These are phyloP conservation scores for Aspergillus viridinutans DNA, from an alignment of 2,329 filamentous ascomycete species.

Conservation along the genomic window DNA sequence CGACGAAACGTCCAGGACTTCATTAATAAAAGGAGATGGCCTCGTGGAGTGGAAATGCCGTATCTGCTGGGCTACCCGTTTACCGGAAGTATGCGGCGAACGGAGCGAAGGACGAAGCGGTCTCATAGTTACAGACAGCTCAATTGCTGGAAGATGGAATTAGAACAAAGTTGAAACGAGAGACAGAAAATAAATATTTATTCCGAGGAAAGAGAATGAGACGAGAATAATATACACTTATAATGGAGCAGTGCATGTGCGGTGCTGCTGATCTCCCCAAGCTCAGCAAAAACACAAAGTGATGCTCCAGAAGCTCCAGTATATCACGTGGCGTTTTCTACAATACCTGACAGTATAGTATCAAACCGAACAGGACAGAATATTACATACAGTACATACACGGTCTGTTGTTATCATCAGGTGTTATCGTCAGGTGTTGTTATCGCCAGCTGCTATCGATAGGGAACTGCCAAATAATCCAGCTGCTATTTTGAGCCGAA, in stretches of 20 bases:
- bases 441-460: slow-evolving; percentile 10
- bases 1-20: slow-evolving; percentile 43
- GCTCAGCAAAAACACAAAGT: neutral
- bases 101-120: slow-evolving; percentile 10
- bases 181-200: neutral
- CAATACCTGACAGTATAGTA: neutral
- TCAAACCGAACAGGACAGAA: neutral
- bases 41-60: slow-evolving; percentile 51
- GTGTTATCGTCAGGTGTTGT: neutral
- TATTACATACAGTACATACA: neutral
- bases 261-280: neutral
- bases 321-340: neutral
- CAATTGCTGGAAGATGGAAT: neutral
- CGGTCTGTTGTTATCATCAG: neutral
- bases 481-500: neutral
- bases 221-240: neutral
- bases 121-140: slow-evolving; percentile 5
- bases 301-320: neutral
- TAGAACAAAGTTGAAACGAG: neutral
- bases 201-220: neutral
- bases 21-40: slow-evolving; percentile 39
- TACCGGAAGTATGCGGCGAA: slow-evolving; percentile 2
- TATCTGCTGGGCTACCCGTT: slow-evolving; percentile 18
- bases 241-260: neutral
- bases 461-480: slow-evolving; percentile 9